Conservation (phyloP, 257 asterid genomes). For the Solanum medicagineum region DNA sequence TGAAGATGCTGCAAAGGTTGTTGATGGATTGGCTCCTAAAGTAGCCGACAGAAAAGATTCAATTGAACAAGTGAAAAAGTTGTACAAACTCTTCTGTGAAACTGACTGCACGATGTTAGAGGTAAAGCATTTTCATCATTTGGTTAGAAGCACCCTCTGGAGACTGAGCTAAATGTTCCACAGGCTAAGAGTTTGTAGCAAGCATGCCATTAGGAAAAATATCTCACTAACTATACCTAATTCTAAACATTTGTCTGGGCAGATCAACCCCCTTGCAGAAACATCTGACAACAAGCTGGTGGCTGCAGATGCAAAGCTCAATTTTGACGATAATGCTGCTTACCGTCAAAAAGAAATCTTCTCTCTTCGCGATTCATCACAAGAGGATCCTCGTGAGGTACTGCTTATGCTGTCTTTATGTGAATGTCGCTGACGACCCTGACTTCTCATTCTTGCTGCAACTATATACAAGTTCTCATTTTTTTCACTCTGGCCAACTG, state of each 20-base stretch:
- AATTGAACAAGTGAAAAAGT: conserved; percentile 95
- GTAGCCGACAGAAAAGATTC: conserved; percentile 82
- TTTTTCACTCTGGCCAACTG: neutral
- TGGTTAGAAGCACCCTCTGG: neutral
- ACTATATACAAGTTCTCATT: neutral
- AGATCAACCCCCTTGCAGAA: conserved; percentile 97
- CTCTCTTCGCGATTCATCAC: conserved; percentile 82
- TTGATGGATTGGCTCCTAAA: conserved; percentile 85
- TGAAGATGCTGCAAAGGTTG: conserved; percentile 97
- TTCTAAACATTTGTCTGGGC: conserved; percentile 3
- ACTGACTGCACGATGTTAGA: conserved; percentile 91
- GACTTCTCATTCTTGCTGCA: neutral
- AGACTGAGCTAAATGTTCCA: neutral
- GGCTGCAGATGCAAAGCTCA: conserved; percentile 98
- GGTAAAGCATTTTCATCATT: conserved; percentile 30
- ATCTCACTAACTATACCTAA: neutral
- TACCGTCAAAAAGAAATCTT: conserved; percentile 84
- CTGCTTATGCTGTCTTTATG: neutral
- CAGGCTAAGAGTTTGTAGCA: neutral
- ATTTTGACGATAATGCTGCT: conserved; percentile 96
- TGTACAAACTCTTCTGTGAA: conserved; percentile 87
- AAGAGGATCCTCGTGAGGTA: conserved; percentile 99
- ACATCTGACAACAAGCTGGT: conserved; percentile 82
- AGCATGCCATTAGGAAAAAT: neutral
- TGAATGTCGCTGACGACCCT: neutral